Base-by-base conservation (phyloP, 306 rosid species). In the Rosa multiflora region DNA sequence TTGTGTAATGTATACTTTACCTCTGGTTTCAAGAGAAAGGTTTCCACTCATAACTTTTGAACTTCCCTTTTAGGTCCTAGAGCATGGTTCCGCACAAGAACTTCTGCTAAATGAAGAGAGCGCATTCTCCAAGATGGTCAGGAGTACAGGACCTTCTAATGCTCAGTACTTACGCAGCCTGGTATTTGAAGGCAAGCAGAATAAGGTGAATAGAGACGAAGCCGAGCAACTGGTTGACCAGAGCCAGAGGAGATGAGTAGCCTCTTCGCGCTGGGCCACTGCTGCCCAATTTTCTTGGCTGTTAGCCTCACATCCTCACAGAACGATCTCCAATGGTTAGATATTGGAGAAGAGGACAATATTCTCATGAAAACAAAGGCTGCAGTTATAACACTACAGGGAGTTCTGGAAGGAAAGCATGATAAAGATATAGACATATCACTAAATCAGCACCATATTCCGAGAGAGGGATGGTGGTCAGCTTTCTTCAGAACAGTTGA, bases 101-200 rank as follows among this genome's bases (percentile, higher is more conserved):
- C 93, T 94, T 35, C 79, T 94, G 48, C 76, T 46, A 53, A 81
- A 88, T 49, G 89, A 92, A 84, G 89, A 80, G 62, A 86, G 90
- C 35, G 93, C 90, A 48, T 94, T 94, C 84, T 84, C 88, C 71
- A 87, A 83, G 85, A 94, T 94, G 96, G 90, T 94, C 75, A 88
- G 87, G 47, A 94, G 98, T 35, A 94, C 98, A 32, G 98, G 98
- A 67, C 79, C 87, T 62, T 91, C 88, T 68, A 94, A 94, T 87
- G 98, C 97, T 53, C 73, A 90, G 74, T 92, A 89, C 83, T 83
- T 94, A 56, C 59, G 90, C 18, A 76, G 86, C 83, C 79, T 90
- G 44, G 96, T 76, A 49, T 82, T 90, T 5, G 88, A 62, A 70
- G 83, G 61, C 23, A 84, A 78, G 74, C 75, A 44, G 70, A 78